Evolutionary conservation across 495 filamentous ascomycete genomes (phyloP), one percentile per base, ranked within the genome.

Genomic region (Corynascus novoguineensis): DNA sequence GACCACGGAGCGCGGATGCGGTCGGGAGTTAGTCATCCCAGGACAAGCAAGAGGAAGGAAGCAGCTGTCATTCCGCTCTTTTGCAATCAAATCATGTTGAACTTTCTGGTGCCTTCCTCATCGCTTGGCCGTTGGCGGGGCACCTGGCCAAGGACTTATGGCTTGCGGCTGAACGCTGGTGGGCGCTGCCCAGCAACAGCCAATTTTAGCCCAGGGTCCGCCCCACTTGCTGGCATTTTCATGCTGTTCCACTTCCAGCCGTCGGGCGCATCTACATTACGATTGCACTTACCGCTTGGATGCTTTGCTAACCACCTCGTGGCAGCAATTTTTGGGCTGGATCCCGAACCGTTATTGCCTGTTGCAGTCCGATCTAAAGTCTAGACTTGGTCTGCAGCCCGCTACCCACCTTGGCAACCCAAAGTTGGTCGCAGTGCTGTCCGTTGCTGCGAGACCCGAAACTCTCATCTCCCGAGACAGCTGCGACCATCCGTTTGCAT

Each of bases 111-210:
- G 31, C 31, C 34, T 3, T 14, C 6, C 10, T 14, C 34, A 38
- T 5, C 15, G 5, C 15, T 5, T 6, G 37, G 5, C 5, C 21
- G 24, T 28, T 45, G 42, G 42, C 42, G 42, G 42, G 42, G 42
- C 22, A 46, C 10, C 14, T 15, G 11, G 6, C 11, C 31, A 11
- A 11, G 6, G 31, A 4, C 10, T 11, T 17, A 19, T 44, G 42
- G n/a, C 11, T 46, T 46, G 24, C 24, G 42, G 42, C 42, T 46
- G 42, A 15, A 3, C 10, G 50, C 45, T 62, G 42, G 24, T 46
- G 42, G 8, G 5, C 10, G 50, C 45, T 62, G 50, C 32, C 60
- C 56, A 40, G 60, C 60, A 62, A 62, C 37, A 41, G 17, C 51
- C 38, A 59, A n/a, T 25, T 35, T 15, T 5, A 37, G 48, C 55